phyloP scores from a whole-genome alignment of 78 protist genomes.

The Monocercomonoides exilis region DNA sequence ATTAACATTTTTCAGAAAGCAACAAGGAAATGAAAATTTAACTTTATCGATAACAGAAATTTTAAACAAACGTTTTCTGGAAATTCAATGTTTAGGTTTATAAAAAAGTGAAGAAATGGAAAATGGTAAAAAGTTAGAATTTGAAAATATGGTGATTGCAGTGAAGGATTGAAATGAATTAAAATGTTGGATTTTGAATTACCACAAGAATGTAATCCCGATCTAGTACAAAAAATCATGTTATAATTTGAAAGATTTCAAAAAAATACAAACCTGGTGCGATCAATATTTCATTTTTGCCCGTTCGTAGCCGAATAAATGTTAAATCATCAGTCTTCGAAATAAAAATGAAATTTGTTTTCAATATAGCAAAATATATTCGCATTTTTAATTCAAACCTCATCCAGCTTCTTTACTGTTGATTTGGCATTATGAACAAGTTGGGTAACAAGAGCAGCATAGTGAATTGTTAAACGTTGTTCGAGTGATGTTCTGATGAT shows the following conservation, averaged over 20 bases:
- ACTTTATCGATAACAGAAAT: no score
- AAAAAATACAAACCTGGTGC: conserved; percentile 36
- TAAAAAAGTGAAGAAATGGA: no score
- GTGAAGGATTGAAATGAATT: background rate
- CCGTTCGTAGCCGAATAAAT: conserved; percentile 60
- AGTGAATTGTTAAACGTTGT: conserved; percentile 25
- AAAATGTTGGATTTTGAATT: conserved; percentile 38
- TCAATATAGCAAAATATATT: background rate
- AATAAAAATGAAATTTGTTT: background rate
- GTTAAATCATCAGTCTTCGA: conserved; percentile 67
- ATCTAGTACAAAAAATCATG: background rate
- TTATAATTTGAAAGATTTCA: background rate
- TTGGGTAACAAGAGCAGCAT: conserved; percentile 46
- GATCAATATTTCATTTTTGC: conserved; percentile 69
- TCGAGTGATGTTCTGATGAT: conserved; percentile 54
- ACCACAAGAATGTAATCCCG: conserved; percentile 40
- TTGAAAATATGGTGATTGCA: background rate
- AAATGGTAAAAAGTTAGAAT: no score
- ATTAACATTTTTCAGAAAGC: no score
- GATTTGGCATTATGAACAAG: conserved; percentile 38
- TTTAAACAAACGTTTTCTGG: no score
- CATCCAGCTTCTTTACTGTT: conserved; percentile 36
- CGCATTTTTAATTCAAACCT: background rate
- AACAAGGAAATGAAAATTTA: no score
- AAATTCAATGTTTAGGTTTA: no score